Percentiles rank a stretch among this genome's conserved stretches.
phyloP scores from a whole-genome alignment of 305 asterid genomes.

The Caryopteris hybrid region DNA sequence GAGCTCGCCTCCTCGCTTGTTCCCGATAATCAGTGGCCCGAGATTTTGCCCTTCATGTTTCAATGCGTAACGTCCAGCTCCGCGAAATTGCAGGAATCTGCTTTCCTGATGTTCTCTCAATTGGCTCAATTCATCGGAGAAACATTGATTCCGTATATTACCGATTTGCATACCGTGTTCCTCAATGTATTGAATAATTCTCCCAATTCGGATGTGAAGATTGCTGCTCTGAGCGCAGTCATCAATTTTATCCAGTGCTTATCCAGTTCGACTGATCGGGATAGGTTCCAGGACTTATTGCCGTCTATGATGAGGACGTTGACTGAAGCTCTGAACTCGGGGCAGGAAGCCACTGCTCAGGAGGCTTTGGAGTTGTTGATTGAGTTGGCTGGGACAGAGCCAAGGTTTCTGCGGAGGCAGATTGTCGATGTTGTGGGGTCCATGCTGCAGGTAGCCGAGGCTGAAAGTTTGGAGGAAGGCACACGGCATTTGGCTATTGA shows the following conservation, averaged over 20 bases:
- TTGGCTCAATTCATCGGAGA: conserved; percentile 81
- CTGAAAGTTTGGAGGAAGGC: conserved; percentile 78
- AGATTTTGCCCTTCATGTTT: conserved; percentile 83
- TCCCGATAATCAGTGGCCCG: conserved; percentile 81
- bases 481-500: conserved; percentile 87
- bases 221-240: conserved; percentile 82
- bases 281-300: conserved; percentile 84
- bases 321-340: conserved; percentile 73
- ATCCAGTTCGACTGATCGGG: conserved; percentile 63
- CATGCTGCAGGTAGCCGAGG: conserved; percentile 88
- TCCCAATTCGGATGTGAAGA: conserved; percentile 57
- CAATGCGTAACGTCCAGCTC: conserved; percentile 68
- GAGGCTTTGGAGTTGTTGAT: conserved; percentile 86
- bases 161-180: conserved; percentile 72
- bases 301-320: conserved; percentile 91
- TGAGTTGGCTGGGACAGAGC: conserved; percentile 89
- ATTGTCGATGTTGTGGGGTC: conserved; percentile 86
- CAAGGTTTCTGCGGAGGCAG: conserved; percentile 82
- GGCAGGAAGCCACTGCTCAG: conserved; percentile 86
- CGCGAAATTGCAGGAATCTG: conserved; percentile 73
- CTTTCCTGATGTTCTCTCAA: conserved; percentile 74
- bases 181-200: conserved; percentile 62
- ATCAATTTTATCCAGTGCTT: conserved; percentile 86
- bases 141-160: conserved; percentile 57
- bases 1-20: conserved; percentile 75